Base-by-base conservation (phyloP, 768 basidiomycete species). In the Tricholoma terreum region DNA sequence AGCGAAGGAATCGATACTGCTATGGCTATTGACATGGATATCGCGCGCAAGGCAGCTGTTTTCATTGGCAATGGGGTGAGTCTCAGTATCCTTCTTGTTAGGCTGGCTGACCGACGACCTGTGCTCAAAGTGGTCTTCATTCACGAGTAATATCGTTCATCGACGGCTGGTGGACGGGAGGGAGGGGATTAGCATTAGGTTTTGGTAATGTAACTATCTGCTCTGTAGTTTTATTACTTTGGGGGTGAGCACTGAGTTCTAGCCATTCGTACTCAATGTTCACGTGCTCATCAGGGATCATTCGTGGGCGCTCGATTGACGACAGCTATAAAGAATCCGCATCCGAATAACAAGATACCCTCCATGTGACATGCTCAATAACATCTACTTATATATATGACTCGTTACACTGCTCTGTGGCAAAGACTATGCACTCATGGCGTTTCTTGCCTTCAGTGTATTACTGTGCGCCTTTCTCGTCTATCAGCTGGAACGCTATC, bases 11-110 rank as follows among this genome's bases (percentile, higher is more conserved):
- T 54, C 14, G 72, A 71, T 35, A 71, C 74, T n/a, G 65, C 60
- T 22, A 69, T 72, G 69, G 73, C 75, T 12, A 63, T 76, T 10
- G 77, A 78, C 57, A 77, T 76, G 75, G 70, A 71, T 30, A 72
- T 78, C 15, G 75, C 71, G 42, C 55, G 69, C 10, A 57, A 63
- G 56, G 74, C 75, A 8, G 75, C 71, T 6, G 73, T 76, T 21
- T 78, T 78, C 38, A 61, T 79, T 34, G 77, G 77, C 0, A 76
- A 77, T 51, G 75, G 74, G 62, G 75, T 75, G 50, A 60, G 71
- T 65, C n/a, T 46, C n/a, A 53, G 38, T 60, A 5, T 42, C 43
- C n/a, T n/a, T 24, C n/a, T 10, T 56, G 9, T 38, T 8, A 15
- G n/a, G n/a, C n/a, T n/a, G n/a, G n/a, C n/a, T n/a, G n/a, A 17